Conservation (phyloP, 257 asterid genomes). For the Petunia axillaris region DNA sequence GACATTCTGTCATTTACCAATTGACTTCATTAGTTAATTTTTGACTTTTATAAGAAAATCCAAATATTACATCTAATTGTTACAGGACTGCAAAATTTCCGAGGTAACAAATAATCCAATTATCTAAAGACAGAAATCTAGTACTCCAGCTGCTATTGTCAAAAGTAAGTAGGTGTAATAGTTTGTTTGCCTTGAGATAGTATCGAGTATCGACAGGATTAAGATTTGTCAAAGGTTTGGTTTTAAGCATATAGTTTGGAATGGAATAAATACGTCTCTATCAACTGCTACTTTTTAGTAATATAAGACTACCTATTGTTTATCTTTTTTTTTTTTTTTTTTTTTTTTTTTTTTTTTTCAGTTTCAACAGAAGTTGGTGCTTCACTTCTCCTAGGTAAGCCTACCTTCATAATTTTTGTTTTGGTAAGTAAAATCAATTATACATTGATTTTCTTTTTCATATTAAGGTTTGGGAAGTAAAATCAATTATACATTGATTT, state of each 20-base stretch:
- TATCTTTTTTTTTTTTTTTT: neutral
- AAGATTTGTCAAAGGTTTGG: neutral
- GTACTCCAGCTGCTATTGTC: neutral
- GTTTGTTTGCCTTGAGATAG: slow-evolving; percentile 19
- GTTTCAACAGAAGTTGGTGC: slow-evolving; percentile 16
- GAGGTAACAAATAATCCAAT: neutral
- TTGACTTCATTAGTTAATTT: neutral
- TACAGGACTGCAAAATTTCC: neutral
- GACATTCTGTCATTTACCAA: slow-evolving; percentile 4
- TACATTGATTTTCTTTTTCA: no score
- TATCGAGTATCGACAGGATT: neutral
- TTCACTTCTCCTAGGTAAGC: neutral
- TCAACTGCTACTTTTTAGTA: neutral
- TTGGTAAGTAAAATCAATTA: neutral
- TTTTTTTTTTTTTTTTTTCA: no score
- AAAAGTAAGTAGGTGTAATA: slow-evolving; percentile 16
- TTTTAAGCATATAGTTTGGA: neutral
- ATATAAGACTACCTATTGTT: no score
- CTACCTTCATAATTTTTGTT: neutral
- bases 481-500: no score
- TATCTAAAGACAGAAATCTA: neutral
- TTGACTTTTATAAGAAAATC: no score
- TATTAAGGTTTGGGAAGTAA: neutral
- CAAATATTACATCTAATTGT: neutral
- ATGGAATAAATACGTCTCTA: slow-evolving; percentile 1